These are phyloP conservation scores for Globisporangium orthogonon DNA, from an alignment of 352 stramenopile genomes.

Conservation along the genomic window DNA sequence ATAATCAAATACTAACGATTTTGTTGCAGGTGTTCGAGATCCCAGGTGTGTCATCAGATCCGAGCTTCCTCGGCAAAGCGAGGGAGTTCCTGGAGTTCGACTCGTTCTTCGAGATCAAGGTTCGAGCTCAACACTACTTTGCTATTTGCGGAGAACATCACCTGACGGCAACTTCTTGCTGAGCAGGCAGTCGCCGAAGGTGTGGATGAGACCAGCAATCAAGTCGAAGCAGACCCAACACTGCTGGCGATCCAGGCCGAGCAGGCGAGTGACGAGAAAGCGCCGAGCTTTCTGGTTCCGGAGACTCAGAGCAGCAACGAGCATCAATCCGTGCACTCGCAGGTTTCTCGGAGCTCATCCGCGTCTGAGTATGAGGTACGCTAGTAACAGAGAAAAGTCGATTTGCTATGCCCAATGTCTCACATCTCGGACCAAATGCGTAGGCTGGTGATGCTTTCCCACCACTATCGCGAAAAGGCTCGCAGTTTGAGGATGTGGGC, in stretches of 20 bases:
- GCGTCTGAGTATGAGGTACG: constrained; percentile 3
- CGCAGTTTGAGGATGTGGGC: constrained; percentile 37
- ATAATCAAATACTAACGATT: neutral
- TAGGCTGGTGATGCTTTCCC: constrained; percentile 4
- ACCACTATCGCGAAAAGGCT: constrained; percentile 6
- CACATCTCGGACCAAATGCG: neutral
- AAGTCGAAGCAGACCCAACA: neutral
- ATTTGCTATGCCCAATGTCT: too few relatives aligned
- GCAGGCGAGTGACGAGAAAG: neutral
- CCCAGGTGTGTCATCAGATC: constrained; percentile 32
- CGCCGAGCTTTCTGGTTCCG: neutral
- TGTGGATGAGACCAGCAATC: neutral
- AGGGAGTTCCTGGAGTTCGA: constrained; percentile 62
- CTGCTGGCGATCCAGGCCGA: neutral
- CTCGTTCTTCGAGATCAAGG: constrained; percentile 60
- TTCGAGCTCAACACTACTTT: constrained; percentile 11
- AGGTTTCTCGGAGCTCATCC: neutral
- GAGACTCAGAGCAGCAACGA: neutral
- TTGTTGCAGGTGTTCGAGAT: constrained; percentile 43
- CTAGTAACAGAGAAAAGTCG: neutral
- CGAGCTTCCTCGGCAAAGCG: constrained; percentile 29
- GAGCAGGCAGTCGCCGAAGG: neutral
- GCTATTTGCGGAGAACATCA: neutral
- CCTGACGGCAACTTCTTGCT: neutral
- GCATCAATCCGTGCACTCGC: neutral